Evolutionary conservation across 2,329 filamentous ascomycete genomes (phyloP).

Genomic region (Beauveria sp.): DNA sequence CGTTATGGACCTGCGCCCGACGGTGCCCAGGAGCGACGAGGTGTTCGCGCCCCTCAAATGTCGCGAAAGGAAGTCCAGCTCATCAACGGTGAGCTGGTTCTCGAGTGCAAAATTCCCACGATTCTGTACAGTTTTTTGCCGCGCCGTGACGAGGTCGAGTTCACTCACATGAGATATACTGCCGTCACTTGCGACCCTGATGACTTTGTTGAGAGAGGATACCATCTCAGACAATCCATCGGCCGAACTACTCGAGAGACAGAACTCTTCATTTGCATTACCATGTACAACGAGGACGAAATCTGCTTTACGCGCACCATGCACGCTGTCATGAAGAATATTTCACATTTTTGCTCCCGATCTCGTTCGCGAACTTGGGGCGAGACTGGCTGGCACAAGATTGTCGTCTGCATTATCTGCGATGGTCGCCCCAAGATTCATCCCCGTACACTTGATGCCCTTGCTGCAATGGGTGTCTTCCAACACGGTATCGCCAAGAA

Average conservation of each 20-base stretch:
- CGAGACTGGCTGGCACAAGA: constrained; percentile 96
- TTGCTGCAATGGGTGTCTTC: constrained; percentile 96
- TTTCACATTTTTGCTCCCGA: constrained; percentile 89
- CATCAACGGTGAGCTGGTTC: constrained; percentile 93
- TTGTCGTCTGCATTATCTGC: constrained; percentile 93
- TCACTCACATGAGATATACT: constrained; percentile 98
- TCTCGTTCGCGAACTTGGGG: constrained; percentile 94
- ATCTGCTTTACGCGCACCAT: constrained; percentile 95
- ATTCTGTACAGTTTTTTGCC: constrained; percentile 97
- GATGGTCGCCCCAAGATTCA: constrained; percentile 89
- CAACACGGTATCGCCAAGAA: constrained; percentile 99
- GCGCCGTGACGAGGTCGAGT: constrained; percentile 85
- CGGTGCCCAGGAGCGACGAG: constrained; percentile 78
- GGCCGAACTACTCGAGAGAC: constrained; percentile 79
- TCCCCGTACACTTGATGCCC: constrained; percentile 81
- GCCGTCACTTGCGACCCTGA: constrained; percentile 97
- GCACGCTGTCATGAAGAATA: constrained; percentile 98
- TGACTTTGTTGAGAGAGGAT: constrained; percentile 81
- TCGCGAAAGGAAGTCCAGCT: constrained; percentile 88
- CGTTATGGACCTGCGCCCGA: constrained; percentile 84
- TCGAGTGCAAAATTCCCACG: constrained; percentile 98
- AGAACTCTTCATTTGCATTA: constrained; percentile 92
- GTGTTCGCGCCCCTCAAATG: constrained; percentile 80
- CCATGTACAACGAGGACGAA: constrained; percentile 99
- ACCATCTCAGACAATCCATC: constrained; percentile 87